Conservation (phyloP, 2,329 filamentous ascomycete genomes). For the Sclerotinia borealis region DNA sequence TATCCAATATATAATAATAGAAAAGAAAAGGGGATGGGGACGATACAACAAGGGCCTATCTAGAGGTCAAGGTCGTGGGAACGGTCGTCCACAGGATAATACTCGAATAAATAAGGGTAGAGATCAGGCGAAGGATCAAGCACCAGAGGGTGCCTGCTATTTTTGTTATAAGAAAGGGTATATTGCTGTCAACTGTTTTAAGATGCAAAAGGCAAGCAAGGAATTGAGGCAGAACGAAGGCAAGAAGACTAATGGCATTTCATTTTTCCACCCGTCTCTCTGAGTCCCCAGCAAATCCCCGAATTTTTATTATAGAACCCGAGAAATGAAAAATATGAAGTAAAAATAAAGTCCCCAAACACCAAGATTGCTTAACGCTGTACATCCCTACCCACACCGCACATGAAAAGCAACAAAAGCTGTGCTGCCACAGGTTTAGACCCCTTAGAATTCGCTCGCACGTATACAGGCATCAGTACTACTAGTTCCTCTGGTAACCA, state of each 20-base stretch:
- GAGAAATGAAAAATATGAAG: background rate
- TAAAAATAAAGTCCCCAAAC: background rate
- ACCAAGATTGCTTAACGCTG: background rate
- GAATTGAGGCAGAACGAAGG: too few relatives aligned
- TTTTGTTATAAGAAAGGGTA: too few relatives aligned
- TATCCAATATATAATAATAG: too few relatives aligned
- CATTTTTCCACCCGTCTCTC: background rate
- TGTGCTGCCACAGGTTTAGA: background rate
- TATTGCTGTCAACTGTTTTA: too few relatives aligned
- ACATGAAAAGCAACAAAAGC: background rate
- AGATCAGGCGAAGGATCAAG: too few relatives aligned
- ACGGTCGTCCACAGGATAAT: too few relatives aligned
- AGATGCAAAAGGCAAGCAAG: too few relatives aligned
- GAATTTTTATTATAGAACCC: background rate
- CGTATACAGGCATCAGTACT: constrained; percentile 1
- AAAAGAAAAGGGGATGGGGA: too few relatives aligned
- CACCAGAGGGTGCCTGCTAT: too few relatives aligned
- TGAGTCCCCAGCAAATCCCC: background rate
- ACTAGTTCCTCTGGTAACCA: background rate
- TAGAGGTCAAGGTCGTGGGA: too few relatives aligned
- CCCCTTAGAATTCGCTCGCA: background rate
- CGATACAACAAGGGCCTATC: too few relatives aligned
- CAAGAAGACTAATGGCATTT: background rate
- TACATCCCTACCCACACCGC: background rate
- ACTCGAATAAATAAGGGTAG: too few relatives aligned